Conservation (phyloP, 2,329 filamentous ascomycete species). For the Diaporthe citri region DNA sequence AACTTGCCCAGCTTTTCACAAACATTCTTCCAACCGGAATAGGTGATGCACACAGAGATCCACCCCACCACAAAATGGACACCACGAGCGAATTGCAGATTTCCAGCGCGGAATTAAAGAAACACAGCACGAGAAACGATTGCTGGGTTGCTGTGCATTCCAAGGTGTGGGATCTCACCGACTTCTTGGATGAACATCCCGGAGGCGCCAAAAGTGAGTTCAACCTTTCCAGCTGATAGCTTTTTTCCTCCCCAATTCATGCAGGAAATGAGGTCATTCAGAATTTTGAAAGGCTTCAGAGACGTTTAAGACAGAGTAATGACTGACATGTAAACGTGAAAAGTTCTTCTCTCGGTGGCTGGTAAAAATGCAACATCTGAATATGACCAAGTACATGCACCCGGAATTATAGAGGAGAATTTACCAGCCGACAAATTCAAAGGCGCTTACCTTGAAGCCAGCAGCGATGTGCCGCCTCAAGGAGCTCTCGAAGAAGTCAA, state of each 20-base stretch:
- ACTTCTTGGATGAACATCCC: slow-evolving; percentile 65
- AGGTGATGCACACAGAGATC: not conserved
- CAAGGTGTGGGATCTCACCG: slow-evolving; percentile 77
- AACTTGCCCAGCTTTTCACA: not conserved
- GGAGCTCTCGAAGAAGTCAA: slow-evolving; percentile 46
- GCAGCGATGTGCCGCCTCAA: slow-evolving; percentile 28
- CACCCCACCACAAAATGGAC: slow-evolving; percentile 23
- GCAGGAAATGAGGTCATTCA: too few species aligned
- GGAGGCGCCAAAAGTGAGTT: slow-evolving; percentile 51
- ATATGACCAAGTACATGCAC: slow-evolving; percentile 68
- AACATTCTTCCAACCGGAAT: not conserved
- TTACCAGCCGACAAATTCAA: slow-evolving; percentile 15
- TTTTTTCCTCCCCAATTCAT: not conserved
- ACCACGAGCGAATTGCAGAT: not conserved
- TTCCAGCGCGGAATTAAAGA: slow-evolving; percentile 53
- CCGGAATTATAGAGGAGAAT: slow-evolving; percentile 17
- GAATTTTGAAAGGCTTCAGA: not conserved
- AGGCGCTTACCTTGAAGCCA: slow-evolving; percentile 4
- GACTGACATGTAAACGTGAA: slow-evolving; percentile 16
- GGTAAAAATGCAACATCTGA: slow-evolving; percentile 30
- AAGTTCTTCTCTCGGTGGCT: not conserved
- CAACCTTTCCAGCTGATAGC: rapidly evolving
- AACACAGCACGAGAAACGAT: slow-evolving; percentile 61
- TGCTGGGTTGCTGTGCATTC: slow-evolving; percentile 79
- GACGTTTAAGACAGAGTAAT: rapidly evolving